Evolutionary conservation across 805 yeast species (phyloP), one percentile per base, ranked within the genome.

Genomic region (Monosporozyma servazzii): DNA sequence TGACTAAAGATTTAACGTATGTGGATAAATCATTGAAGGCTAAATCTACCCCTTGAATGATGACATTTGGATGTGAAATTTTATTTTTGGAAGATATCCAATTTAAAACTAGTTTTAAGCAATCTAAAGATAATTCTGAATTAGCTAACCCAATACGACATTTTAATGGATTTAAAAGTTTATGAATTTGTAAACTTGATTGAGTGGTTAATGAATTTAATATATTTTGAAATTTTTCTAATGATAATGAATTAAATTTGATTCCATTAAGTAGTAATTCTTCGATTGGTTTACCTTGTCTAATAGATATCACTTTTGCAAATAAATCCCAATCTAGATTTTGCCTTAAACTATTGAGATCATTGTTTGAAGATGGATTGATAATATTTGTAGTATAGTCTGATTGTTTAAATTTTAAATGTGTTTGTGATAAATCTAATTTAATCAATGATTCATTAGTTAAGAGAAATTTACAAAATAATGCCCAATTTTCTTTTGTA

Each of bases 311-410:
- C 0, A 95, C 82, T 13, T 85, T 84, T 1, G 82, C 79, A 53
- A 90, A 76, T 45, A 86, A 69, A 2, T 79, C 69, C 96, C 96
- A 89, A 66, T 90, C 88, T 81, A 83, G 80, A 48, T 81, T 83
- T 1, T 86, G 76, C 52, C 96, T 47, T 25, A 50, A 23, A 60
- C 81, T 65, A 10, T 62, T 63, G 10, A 55, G 51, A 20, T 61
- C 58, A 29, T 21, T 23, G 17, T 44, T 37, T 8, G 33, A 25
- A 13, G 37, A 13, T 13, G 37, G 33, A 3, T 39, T 37, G 9
- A 10, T 17, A 41, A n/a, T 41, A 17, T 46, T 33, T 17, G 48
- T 25, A 11, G 48, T 4, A 21, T 48, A 47, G 13, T 48, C 50
- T 3, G 48, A 47, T 18, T 36, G 44, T 52, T 70, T 72, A 17